Base-by-base conservation (phyloP, 305 asterid species). In the Fraxinus baroniana region DNA sequence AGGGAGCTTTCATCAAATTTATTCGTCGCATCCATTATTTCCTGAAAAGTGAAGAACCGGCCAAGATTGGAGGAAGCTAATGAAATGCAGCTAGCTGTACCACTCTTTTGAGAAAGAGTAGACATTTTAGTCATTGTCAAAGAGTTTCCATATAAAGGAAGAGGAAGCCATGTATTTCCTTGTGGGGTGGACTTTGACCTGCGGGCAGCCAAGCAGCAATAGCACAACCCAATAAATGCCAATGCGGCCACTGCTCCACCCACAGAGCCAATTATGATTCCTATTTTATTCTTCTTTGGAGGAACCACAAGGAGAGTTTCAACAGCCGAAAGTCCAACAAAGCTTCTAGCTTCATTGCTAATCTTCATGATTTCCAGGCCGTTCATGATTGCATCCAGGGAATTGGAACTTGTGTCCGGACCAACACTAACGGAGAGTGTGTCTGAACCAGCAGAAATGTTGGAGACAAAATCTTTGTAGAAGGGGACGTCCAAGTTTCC, bases 341-440 rank as follows among this genome's bases (percentile, higher is more conserved):
- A 90, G 92, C 99, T 97, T 88, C 89, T 82, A 2, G 91, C 98
- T 2, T 83, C 95, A 46, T 97, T 97, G 93, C 98, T 97, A 62
- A 97, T 84, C 97, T 95, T 97, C 97, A 95, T 90, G 84, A 97
- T 87, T 83, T 97, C 99, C 57, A 97, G 87, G 79, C 99, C 99
- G 76, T 97, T 97, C 94, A 97, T 81, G 83, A 95, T 90, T n/a
- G 99, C 99, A 60, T 94, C 86, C 62, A 44, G 76, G 80, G 81
- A 60, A 72, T 92, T 94, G 2, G 90, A 78, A 81, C 79, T 85
- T 49, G 86, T 39, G 83, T 93, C 98, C 4, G 99, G 99, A 57
- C 99, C 98, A 4, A 97, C 91, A 55, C 99, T 95, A 15, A 97
- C 92, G 0, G 97, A 91, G 79, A 97, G 87, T 68, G 89, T 86